Evolutionary conservation across 495 filamentous ascomycete genomes (phyloP).

Genomic region (Tuber indicum): DNA sequence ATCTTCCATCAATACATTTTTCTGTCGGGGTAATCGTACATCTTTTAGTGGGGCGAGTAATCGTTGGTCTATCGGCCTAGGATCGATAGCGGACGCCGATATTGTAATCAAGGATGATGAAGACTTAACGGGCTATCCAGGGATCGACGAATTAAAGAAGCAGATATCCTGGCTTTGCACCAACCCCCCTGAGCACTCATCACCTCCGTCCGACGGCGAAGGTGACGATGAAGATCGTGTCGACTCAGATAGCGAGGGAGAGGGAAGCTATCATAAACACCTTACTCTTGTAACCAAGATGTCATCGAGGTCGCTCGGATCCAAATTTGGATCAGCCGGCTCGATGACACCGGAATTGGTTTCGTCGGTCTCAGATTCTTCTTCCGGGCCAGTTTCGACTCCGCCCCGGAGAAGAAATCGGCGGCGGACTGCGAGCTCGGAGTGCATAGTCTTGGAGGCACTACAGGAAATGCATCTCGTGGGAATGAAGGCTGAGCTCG

Average conservation of each 20-base stretch:
- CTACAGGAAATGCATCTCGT: constrained; percentile 34
- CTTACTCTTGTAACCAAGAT: constrained; percentile 26
- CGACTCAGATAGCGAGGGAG: constrained; percentile 12
- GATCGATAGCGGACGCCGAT: constrained; percentile 30
- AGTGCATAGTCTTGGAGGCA: constrained; percentile 39
- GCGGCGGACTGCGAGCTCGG: constrained; percentile 39
- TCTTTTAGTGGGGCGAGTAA: constrained; percentile 17
- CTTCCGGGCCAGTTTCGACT: constrained; percentile 14
- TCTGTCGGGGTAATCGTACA: constrained; percentile 30
- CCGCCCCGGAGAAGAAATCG: constrained; percentile 29
- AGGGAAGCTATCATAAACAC: constrained; percentile 28
- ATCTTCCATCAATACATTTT: constrained; percentile 36
- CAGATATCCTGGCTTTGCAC: constrained; percentile 38
- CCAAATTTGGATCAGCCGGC: constrained; percentile 7
- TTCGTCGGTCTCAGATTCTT: constrained; percentile 26
- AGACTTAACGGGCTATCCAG: constrained; percentile 33
- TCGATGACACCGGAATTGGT: constrained; percentile 28
- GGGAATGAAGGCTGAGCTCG: constrained; percentile 14
- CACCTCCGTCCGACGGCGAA: constrained; percentile 23
- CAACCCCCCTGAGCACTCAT: constrained; percentile 28
- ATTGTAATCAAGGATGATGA: constrained; percentile 38
- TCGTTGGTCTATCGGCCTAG: constrained; percentile 30
- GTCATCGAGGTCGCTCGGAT: constrained; percentile 12
- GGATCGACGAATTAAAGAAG: constrained; percentile 31
- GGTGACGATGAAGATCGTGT: constrained; percentile 18